Evolutionary conservation across 768 basidiomycete species (phyloP).

Genomic region (Saitozyma podzolica): DNA sequence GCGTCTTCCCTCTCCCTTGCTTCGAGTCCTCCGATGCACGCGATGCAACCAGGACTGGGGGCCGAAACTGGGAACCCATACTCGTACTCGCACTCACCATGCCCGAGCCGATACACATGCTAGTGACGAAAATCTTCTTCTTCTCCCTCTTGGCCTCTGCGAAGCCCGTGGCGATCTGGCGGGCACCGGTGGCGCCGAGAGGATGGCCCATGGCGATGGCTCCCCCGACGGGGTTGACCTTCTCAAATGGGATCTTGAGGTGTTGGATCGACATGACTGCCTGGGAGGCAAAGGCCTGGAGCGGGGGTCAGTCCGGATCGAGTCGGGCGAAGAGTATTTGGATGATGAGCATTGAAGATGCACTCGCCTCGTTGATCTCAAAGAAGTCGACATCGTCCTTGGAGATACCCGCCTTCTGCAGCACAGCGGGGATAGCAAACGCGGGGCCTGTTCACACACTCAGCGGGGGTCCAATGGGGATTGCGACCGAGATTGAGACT

Average conservation of each 20-base stretch:
- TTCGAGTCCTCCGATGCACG: background rate
- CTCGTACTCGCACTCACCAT: too few relatives aligned
- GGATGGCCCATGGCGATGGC: slow-evolving; percentile 64
- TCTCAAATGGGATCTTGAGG: slow-evolving; percentile 63
- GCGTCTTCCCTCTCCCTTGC: background rate
- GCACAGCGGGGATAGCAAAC: slow-evolving; percentile 75
- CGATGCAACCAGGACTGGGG: too few relatives aligned
- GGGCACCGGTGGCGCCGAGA: slow-evolving; percentile 66
- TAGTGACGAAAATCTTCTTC: slow-evolving; percentile 73
- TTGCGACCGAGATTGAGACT: background rate
- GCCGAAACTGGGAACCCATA: too few relatives aligned
- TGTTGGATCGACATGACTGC: slow-evolving; percentile 86
- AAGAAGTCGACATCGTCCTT: slow-evolving; percentile 55
- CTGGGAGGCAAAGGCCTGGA: slow-evolving; percentile 90
- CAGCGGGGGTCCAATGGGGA: slow-evolving; percentile 1
- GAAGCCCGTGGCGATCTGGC: slow-evolving; percentile 86
- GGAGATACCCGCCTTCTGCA: slow-evolving; percentile 67
- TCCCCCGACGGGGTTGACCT: slow-evolving; percentile 80
- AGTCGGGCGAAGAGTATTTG: background rate
- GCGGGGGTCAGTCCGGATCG: slow-evolving; percentile 70
- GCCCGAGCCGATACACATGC: slow-evolving; percentile 76
- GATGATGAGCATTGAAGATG: background rate
- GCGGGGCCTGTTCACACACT: slow-evolving; percentile 61
- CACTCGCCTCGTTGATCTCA: slow-evolving; percentile 62
- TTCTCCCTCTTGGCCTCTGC: slow-evolving; percentile 72